Percentiles rank a stretch among this genome's conserved stretches.
Evolutionary conservation across 805 yeast genomes (phyloP).

Genomic region (Metschnikowia noctiluminum): DNA sequence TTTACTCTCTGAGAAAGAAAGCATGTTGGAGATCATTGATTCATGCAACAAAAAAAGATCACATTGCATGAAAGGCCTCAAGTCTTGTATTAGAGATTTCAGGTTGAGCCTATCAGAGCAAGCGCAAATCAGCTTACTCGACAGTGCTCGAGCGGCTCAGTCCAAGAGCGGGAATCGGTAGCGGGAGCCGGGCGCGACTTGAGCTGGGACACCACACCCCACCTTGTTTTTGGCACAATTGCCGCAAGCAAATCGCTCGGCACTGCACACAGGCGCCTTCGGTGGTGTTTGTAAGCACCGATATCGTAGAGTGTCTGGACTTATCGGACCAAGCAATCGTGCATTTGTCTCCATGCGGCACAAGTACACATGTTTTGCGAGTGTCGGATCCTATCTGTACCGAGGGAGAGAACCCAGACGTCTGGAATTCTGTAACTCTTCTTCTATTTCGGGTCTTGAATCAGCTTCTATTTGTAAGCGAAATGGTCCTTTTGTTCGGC

Average conservation of each 20-base stretch:
- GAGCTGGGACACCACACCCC: not conserved
- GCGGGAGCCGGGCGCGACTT: not conserved
- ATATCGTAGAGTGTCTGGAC: not conserved
- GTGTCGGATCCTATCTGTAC: not conserved
- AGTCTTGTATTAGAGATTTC: not conserved
- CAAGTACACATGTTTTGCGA: not conserved
- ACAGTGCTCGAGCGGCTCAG: not conserved
- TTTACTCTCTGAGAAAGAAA: too few species aligned
- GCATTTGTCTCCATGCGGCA: not conserved
- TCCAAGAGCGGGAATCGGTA: not conserved
- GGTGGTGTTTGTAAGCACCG: not conserved
- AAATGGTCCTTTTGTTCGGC: too few species aligned
- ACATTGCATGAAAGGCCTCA: too few species aligned
- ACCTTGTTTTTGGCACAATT: not conserved
- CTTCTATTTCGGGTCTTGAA: too few species aligned
- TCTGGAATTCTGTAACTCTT: too few species aligned
- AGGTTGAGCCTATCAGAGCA: not conserved
- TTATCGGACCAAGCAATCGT: not conserved
- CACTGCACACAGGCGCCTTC: not conserved
- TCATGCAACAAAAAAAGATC: too few species aligned
- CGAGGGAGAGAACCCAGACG: too few species aligned
- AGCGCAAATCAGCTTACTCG: not conserved
- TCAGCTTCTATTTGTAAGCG: too few species aligned
- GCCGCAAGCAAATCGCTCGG: not conserved
- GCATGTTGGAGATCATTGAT: too few species aligned